Conservation (phyloP, 2,329 filamentous ascomycete species). For the Trichophyton rubrum region DNA sequence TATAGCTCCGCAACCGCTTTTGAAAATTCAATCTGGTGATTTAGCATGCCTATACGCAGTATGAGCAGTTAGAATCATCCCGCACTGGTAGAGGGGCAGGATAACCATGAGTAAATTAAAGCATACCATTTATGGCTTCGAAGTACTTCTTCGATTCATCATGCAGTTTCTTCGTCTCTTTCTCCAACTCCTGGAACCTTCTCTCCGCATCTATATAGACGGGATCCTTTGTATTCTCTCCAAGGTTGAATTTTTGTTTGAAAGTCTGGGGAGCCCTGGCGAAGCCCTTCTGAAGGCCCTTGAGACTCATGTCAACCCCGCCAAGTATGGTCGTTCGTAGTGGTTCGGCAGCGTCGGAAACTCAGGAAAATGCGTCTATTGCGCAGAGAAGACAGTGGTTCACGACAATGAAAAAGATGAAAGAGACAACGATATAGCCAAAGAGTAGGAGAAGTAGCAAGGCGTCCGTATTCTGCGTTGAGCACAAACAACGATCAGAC, state of each 20-base stretch:
- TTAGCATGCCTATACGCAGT: slow-evolving; percentile 59
- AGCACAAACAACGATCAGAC: not conserved
- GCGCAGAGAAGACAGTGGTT: not conserved
- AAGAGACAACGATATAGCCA: not conserved
- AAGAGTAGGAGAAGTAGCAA: not conserved
- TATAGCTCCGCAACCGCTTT: slow-evolving; percentile 93
- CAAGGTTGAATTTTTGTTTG: slow-evolving; percentile 86
- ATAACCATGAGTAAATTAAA: not conserved
- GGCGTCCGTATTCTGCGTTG: not conserved
- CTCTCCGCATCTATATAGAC: slow-evolving; percentile 92
- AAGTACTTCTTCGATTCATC: slow-evolving; percentile 97
- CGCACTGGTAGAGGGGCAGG: not conserved
- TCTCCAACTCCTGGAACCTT: slow-evolving; percentile 85
- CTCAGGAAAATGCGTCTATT: not conserved
- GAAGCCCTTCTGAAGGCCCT: slow-evolving; percentile 85
- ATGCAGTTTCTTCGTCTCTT: slow-evolving; percentile 90
- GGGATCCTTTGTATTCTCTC: slow-evolving; percentile 86
- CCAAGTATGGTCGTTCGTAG: not conserved
- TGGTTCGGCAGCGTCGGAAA: not conserved
- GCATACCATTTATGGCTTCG: slow-evolving; percentile 74
- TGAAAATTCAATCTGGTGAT: slow-evolving; percentile 96
- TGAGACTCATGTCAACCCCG: slow-evolving; percentile 67
- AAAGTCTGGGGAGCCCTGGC: slow-evolving; percentile 82
- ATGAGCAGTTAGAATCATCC: not conserved
- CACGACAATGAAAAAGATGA: not conserved